Evolutionary conservation across 2,329 filamentous ascomycete species (phyloP).

Genomic region (Dothiorella sarmentorum): DNA sequence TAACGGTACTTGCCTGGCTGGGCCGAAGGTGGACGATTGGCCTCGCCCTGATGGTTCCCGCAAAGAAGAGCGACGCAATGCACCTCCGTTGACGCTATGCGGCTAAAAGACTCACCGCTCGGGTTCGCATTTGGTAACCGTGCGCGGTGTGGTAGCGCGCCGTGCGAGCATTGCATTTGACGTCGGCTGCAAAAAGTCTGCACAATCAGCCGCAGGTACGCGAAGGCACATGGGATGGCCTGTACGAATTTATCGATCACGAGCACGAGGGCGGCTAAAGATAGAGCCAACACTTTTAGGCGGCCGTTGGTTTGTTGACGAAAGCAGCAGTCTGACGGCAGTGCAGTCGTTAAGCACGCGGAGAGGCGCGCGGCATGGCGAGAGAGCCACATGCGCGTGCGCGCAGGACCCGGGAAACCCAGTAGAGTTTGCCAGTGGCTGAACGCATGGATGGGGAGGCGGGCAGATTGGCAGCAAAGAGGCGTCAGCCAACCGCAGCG

Average conservation of each 20-base stretch:
- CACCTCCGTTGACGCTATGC: conserved; percentile 8
- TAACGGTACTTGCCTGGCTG: conserved; percentile 12
- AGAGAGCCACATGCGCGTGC: conserved; percentile 6
- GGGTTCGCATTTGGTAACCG: background rate
- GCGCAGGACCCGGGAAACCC: conserved; percentile 12
- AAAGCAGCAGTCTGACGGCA: conserved; percentile 12
- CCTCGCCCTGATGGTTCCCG: background rate
- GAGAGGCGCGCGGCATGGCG: conserved; percentile 12
- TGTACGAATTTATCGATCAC: conserved; percentile 15
- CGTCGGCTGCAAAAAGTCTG: conserved; percentile 7
- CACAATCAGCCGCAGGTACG: conserved; percentile 16
- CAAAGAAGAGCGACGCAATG: background rate
- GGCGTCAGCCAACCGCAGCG: conserved; percentile 19
- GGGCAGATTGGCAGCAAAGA: conserved; percentile 16
- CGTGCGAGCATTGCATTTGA: background rate
- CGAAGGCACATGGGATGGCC: background rate
- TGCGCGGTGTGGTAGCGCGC: background rate
- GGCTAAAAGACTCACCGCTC: background rate
- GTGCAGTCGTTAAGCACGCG: conserved; percentile 5
- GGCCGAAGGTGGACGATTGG: background rate
- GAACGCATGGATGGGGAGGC: conserved; percentile 18
- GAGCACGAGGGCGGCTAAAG: conserved; percentile 4
- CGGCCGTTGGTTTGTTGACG: conserved; percentile 11
- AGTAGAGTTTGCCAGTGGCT: conserved; percentile 18
- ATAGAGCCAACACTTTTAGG: background rate